Evolutionary conservation across 148 eudicot species (phyloP).

Genomic region (Fagopyrum homotropicum): DNA sequence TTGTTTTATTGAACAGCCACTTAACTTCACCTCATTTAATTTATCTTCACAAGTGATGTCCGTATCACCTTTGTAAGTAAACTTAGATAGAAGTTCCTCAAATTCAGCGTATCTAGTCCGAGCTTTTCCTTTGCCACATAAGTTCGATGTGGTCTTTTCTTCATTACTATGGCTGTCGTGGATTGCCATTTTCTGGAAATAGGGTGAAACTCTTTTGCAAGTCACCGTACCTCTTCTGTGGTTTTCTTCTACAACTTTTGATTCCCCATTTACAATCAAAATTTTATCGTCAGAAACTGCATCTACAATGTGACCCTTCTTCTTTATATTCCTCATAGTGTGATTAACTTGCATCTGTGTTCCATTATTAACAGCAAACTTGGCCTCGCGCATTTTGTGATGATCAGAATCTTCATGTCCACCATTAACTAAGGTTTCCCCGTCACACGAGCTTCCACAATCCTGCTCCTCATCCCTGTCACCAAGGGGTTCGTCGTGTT

Average conservation of each 20-base stretch:
- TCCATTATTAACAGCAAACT: neutral
- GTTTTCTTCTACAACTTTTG: neutral
- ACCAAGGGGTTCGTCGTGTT: neutral
- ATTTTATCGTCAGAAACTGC: neutral
- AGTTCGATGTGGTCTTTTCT: slow-evolving; percentile 6
- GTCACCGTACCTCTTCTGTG: slow-evolving; percentile 11
- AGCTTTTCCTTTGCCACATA: slow-evolving; percentile 3
- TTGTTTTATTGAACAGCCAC: slow-evolving; percentile 18
- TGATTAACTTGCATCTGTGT: neutral
- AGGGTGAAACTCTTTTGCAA: slow-evolving; percentile 14
- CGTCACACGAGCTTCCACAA: neutral
- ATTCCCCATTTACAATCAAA: slow-evolving; percentile 1
- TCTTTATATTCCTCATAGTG: neutral
- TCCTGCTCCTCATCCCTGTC: slow-evolving; percentile 6
- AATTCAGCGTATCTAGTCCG: slow-evolving; percentile 6
- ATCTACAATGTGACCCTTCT: neutral
- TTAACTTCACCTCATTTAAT: slow-evolving; percentile 9
- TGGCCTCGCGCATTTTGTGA: neutral
- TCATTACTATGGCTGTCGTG: slow-evolving; percentile 6
- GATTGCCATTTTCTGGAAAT: slow-evolving; percentile 14
- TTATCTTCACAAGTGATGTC: slow-evolving; percentile 8
- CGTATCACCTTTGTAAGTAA: slow-evolving; percentile 21
- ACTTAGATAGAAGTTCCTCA: slow-evolving; percentile 32
- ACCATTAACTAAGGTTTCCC: neutral
- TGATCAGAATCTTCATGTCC: neutral